A percentile compares a stretch with the other conserved stretches of the same genome.
Conservation (phyloP, 805 yeast genomes). For the Metschnikowia gruessii region DNA sequence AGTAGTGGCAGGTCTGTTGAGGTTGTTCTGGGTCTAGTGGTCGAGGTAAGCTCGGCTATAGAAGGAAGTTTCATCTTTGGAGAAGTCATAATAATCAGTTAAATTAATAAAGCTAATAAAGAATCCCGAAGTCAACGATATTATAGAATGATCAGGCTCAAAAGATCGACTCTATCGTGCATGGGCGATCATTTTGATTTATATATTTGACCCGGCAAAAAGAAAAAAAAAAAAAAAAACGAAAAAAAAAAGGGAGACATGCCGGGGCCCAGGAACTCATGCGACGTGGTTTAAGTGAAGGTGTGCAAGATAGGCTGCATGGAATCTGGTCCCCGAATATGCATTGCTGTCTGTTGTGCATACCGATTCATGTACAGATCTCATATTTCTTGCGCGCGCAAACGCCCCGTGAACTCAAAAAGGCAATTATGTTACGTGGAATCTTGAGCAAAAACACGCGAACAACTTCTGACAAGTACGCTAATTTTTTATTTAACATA, state of each 20-base stretch:
- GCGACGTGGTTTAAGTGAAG: neutral
- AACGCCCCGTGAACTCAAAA: neutral
- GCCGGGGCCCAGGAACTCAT: neutral
- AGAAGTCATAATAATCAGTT: slow-evolving; percentile 5
- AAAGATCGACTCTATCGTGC: too few relatives aligned
- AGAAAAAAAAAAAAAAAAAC: too few relatives aligned
- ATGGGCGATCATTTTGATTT: neutral
- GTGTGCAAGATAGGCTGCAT: slow-evolving; percentile 4
- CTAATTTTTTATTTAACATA: too few relatives aligned
- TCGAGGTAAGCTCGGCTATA: slow-evolving; percentile 19
- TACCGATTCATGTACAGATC: neutral
- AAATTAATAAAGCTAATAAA: neutral
- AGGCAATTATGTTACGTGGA: neutral
- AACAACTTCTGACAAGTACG: neutral
- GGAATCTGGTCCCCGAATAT: slow-evolving; percentile 4
- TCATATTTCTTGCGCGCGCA: slow-evolving; percentile 1
- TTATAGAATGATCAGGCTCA: too few relatives aligned
- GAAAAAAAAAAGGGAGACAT: neutral
- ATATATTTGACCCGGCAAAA: neutral
- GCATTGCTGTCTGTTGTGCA: slow-evolving; percentile 4
- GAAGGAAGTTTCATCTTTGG: slow-evolving; percentile 20
- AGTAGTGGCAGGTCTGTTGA: slow-evolving; percentile 2
- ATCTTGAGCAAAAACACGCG: neutral
- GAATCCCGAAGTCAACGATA: too few relatives aligned
- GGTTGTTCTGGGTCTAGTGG: neutral